phyloP scores from a whole-genome alignment of 2,329 filamentous ascomycete species.

The Lasiodiplodia hormozganensis region DNA sequence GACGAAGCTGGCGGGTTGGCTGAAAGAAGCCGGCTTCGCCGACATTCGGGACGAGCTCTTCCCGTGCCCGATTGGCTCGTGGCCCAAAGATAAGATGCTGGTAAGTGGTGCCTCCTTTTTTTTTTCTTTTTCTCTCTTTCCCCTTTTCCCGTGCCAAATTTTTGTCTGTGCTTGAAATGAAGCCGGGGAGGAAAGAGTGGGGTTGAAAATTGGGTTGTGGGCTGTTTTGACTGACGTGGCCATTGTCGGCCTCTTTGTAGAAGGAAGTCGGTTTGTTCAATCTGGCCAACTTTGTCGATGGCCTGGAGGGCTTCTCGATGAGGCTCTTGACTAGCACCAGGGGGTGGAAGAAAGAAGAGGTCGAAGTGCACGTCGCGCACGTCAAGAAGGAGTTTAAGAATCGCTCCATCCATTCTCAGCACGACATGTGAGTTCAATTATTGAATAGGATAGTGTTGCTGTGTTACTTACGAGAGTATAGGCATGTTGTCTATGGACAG shows the following conservation, averaged over 20 bases:
- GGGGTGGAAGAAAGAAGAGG: conserved; percentile 37
- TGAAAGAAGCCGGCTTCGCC: conserved; percentile 36
- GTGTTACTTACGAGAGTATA: background rate
- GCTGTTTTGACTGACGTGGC: too few species aligned
- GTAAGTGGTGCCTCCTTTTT: background rate
- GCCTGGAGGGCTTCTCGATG: conserved; percentile 36
- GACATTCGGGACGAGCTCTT: conserved; percentile 42
- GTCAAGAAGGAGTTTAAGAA: conserved; percentile 37
- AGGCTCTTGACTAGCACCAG: conserved; percentile 32
- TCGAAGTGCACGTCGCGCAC: conserved; percentile 37
- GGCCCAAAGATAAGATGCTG: conserved; percentile 36
- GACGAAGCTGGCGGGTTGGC: conserved; percentile 35
- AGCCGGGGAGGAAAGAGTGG: too few species aligned
- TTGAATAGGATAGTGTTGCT: background rate
- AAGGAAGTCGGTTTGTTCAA: conserved; percentile 41
- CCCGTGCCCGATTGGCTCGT: conserved; percentile 36
- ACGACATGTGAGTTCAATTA: background rate
- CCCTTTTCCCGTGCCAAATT: background rate
- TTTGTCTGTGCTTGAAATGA: too few species aligned
- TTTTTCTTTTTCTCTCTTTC: background rate
- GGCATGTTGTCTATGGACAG: background rate
- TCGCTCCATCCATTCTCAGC: conserved; percentile 3
- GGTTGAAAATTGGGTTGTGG: too few species aligned
- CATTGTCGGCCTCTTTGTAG: conserved; percentile 2
- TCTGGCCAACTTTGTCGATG: conserved; percentile 37